Evolutionary conservation across 2,329 filamentous ascomycete species (phyloP).

Genomic region (Neocatenulostroma microsporum): DNA sequence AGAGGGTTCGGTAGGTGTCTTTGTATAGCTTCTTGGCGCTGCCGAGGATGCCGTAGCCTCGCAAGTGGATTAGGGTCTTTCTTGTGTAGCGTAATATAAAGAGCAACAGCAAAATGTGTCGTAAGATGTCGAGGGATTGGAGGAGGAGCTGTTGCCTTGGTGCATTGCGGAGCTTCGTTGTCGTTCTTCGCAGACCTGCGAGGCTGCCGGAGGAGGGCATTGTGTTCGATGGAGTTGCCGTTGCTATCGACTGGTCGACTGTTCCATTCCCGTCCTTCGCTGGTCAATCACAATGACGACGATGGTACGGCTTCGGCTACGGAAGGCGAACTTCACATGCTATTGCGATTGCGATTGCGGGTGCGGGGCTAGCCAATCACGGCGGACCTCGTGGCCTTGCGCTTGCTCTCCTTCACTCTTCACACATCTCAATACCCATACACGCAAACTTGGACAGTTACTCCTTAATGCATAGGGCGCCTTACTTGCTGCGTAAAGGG

Average conservation of each 20-base stretch:
- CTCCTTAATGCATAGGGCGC: too few species aligned
- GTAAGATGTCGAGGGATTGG: slow-evolving; percentile 41
- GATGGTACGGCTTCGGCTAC: neutral
- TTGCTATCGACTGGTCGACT: too few species aligned
- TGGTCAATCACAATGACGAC: neutral
- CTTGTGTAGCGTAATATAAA: slow-evolving; percentile 80
- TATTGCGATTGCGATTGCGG: too few species aligned
- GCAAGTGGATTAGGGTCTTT: slow-evolving; percentile 72
- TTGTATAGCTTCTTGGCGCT: slow-evolving; percentile 67
- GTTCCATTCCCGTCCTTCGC: too few species aligned
- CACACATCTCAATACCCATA: too few species aligned
- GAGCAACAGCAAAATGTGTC: slow-evolving; percentile 80
- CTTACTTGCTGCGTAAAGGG: too few species aligned
- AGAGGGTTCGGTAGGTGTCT: slow-evolving; percentile 63
- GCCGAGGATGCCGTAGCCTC: slow-evolving; percentile 79
- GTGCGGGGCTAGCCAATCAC: slow-evolving; percentile 6
- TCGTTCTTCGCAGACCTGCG: neutral
- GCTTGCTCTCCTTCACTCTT: too few species aligned
- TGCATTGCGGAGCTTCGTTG: slow-evolving; percentile 15
- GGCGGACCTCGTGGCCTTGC: neutral
- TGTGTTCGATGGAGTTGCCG: slow-evolving; percentile 1
- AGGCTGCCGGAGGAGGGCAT: slow-evolving; percentile 11
- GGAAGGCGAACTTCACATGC: slow-evolving; percentile 1
- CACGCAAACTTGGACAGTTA: too few species aligned
- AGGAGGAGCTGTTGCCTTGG: slow-evolving; percentile 20